Percentiles rank a stretch among this genome's conserved stretches.
phyloP scores from a whole-genome alignment of 495 filamentous ascomycete genomes.

The Bathelium albidoporum region DNA sequence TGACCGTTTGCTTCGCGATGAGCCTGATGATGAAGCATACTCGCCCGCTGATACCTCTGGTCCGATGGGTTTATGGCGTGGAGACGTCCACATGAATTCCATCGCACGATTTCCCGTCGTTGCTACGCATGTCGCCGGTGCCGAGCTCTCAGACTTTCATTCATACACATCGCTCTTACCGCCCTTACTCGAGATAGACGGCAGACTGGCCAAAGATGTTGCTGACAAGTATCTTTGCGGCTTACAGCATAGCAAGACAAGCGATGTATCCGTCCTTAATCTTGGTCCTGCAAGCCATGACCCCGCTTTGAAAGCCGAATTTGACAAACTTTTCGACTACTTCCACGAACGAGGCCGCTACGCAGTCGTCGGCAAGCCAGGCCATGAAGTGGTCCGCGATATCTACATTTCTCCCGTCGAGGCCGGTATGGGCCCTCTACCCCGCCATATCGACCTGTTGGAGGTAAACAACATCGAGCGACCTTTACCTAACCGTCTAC shows the following conservation, averaged over 20 bases:
- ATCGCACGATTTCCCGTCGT: slow-evolving; percentile 61
- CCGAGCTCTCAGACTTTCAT: slow-evolving; percentile 44
- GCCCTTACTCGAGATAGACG: slow-evolving; percentile 59
- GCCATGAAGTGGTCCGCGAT: slow-evolving; percentile 30
- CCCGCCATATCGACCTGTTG: slow-evolving; percentile 66
- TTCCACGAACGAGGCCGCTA: slow-evolving; percentile 67
- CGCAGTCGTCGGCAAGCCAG: slow-evolving; percentile 67
- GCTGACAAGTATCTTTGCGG: slow-evolving; percentile 85
- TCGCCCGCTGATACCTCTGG: slow-evolving; percentile 61
- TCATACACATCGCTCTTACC: slow-evolving; percentile 53
- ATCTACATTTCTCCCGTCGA: slow-evolving; percentile 34
- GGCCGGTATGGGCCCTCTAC: slow-evolving; percentile 22
- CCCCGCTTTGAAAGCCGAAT: slow-evolving; percentile 41
- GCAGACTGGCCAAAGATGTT: slow-evolving; percentile 67
- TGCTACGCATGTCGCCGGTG: slow-evolving; percentile 79
- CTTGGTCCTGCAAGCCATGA: slow-evolving; percentile 42
- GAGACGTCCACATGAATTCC: slow-evolving; percentile 47
- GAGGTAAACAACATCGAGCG: slow-evolving; percentile 55
- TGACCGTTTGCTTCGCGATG: slow-evolving; percentile 77
- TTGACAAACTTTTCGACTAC: slow-evolving; percentile 66
- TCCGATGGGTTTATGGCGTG: not conserved
- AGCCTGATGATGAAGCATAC: slow-evolving; percentile 72
- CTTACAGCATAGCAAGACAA: slow-evolving; percentile 58
- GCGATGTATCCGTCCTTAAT: slow-evolving; percentile 55
- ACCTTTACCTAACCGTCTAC: slow-evolving; percentile 51